Conservation (phyloP, 2,329 filamentous ascomycete species). For the Triangularia verruculosa region DNA sequence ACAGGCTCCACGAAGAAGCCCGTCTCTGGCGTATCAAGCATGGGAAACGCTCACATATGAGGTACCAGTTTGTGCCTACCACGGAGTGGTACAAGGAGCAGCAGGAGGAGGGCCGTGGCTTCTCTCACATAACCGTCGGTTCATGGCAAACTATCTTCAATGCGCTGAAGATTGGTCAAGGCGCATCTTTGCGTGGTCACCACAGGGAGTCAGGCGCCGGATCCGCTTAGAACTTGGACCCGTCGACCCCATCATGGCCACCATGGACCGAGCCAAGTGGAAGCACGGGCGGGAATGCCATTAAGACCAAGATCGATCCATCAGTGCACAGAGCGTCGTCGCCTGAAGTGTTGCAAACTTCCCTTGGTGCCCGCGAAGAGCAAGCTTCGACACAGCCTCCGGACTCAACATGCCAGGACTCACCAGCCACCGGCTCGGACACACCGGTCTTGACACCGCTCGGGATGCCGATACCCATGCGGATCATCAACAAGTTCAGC, state of each 20-base stretch:
- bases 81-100: constrained; percentile 51
- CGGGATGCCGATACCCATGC: background rate
- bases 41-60: constrained; percentile 29
- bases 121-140: constrained; percentile 47
- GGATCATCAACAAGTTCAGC: background rate
- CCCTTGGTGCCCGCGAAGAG: background rate
- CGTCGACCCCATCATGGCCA: background rate
- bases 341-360: background rate
- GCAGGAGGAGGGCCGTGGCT: constrained; percentile 45
- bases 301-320: background rate
- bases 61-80: constrained; percentile 47
- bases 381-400: background rate
- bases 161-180: constrained; percentile 3
- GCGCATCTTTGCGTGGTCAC: background rate
- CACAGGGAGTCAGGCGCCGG: background rate
- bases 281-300: background rate
- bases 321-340: background rate
- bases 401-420: background rate
- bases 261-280: background rate
- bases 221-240: background rate
- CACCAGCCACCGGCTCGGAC: background rate
- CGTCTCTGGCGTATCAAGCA: constrained; percentile 25
- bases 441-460: background rate
- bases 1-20: constrained; percentile 44
- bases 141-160: constrained; percentile 43